Evolutionary conservation across 2,329 filamentous ascomycete genomes (phyloP), one percentile per base, ranked within the genome.

Genomic region (Calonectria hongkongensis): DNA sequence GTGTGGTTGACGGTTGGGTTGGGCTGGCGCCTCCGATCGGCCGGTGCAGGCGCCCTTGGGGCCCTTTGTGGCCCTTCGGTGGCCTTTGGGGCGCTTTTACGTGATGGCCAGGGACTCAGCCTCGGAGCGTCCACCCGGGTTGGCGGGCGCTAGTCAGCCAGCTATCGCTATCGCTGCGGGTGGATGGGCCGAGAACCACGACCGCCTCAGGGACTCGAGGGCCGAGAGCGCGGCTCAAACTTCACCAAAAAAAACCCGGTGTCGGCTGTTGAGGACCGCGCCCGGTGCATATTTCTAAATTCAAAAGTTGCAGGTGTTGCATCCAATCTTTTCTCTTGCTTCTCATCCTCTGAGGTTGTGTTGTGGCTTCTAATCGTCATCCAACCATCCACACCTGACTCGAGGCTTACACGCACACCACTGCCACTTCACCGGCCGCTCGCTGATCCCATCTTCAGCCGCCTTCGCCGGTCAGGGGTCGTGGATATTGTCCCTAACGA

Each of bases 81-180:
- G 16, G 7, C 18, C 30, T 18, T 48, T 36, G 8, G 3, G 7
- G 33, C 10, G 33, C 7, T 36, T 43, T 66, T 64, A 56, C 51
- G 51, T 56, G 51, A 64, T 64, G 41, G 25, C 28, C 60, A 33
- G 47, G 21, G 30, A 54, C 50, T 47, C 33, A 36, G 50, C 50
- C 45, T 68, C 66, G 66, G 66, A 68, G 43, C 66, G 56, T 60
- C 15, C 51, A 60, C 51, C 66, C 66, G 66, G 51, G 51, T 39
- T 36, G 51, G 56, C 56, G 51, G 51, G 51, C 51, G 51, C 51
- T 56, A 56, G 51, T 21, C 51, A 56, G 51, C 2, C 51, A 56
- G 51, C 30, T 56, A 54, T 56, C 39, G 36, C 33, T 43, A 60
- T 27, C 56, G 41, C 33, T 28, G 33, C 54, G 66, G 66, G 21